These are phyloP conservation scores for Exidia glandulosa DNA, from an alignment of 768 basidiomycete species.

Conservation along the genomic window DNA sequence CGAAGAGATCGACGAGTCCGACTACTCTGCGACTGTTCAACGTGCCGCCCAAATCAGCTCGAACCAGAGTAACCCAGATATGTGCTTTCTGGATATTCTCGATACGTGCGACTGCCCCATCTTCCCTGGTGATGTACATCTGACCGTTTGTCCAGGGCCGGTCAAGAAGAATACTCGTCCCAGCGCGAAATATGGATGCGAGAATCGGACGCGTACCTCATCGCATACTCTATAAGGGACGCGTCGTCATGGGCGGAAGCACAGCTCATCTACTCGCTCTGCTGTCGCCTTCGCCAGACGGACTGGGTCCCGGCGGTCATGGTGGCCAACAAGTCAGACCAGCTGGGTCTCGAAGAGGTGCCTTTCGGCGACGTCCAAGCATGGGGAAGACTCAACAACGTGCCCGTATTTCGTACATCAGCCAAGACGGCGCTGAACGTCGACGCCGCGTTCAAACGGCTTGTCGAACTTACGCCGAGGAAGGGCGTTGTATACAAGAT, in stretches of 20 bases:
- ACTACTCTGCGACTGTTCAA: not conserved
- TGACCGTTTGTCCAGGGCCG: not conserved
- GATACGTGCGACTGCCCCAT: not conserved
- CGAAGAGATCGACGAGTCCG: not conserved
- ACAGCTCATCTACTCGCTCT: not conserved
- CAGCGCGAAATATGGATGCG: not conserved
- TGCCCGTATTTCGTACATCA: not conserved
- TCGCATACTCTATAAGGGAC: not conserved
- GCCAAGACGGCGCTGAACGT: not conserved
- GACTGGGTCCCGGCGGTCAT: not conserved
- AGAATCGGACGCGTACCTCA: not conserved
- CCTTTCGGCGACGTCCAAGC: not conserved
- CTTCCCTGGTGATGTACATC: not conserved
- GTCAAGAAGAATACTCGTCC: slow-evolving; percentile 1
- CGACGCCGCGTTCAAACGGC: not conserved
- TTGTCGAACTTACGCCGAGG: not conserved
- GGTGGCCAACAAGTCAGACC: slow-evolving; percentile 1
- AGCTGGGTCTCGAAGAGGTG: not conserved
- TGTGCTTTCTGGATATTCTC: slow-evolving; percentile 2
- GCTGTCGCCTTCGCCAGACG: not conserved
- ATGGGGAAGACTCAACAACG: not conserved
- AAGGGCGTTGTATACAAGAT: not conserved
- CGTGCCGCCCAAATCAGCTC: not conserved
- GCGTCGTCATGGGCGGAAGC: not conserved
- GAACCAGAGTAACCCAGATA: not conserved